These are phyloP conservation scores for Eleusine indica DNA, from an alignment of 176 grass and related monocot species.

Conservation along the genomic window DNA sequence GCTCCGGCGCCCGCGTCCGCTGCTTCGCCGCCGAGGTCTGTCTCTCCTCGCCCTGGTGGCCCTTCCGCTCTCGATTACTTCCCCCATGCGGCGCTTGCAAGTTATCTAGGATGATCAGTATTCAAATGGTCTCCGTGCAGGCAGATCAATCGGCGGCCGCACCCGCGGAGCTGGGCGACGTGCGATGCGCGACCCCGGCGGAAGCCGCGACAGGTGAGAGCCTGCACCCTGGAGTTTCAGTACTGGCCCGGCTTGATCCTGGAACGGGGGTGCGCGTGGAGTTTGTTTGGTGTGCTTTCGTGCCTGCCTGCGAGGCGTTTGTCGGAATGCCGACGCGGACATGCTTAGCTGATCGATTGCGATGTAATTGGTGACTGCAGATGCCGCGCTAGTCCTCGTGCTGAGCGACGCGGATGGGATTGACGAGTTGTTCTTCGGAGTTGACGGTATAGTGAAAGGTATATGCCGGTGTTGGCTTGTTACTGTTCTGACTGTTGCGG, in stretches of 20 bases:
- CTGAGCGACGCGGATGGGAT: slow-evolving; percentile 49
- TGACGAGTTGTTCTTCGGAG: slow-evolving; percentile 59
- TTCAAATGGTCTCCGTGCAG: slow-evolving; percentile 28
- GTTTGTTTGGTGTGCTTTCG: neutral
- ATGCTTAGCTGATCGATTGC: slow-evolving; percentile 29
- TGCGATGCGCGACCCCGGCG: slow-evolving; percentile 51
- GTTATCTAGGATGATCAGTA: neutral
- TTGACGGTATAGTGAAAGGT: slow-evolving; percentile 52
- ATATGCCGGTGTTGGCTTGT: neutral
- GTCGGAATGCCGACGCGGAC: slow-evolving; percentile 18
- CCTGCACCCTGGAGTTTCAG: slow-evolving; percentile 11
- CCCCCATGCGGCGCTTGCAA: neutral
- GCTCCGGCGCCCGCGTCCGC: slow-evolving; percentile 63
- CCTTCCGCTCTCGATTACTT: neutral
- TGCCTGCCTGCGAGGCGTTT: slow-evolving; percentile 12
- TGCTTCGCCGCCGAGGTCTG: slow-evolving; percentile 45
- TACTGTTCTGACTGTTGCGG: slow-evolving; percentile 8
- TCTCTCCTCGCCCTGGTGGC: neutral
- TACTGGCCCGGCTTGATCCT: neutral
- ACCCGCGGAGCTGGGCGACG: slow-evolving; percentile 36
- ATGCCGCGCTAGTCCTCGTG: slow-evolving; percentile 54
- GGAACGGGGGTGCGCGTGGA: neutral
- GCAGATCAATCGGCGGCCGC: slow-evolving; percentile 30
- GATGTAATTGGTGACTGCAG: slow-evolving; percentile 41
- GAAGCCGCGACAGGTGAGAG: slow-evolving; percentile 59